Evolutionary conservation across 2,329 filamentous ascomycete genomes (phyloP).

Genomic region (Fusarium nelsonii): DNA sequence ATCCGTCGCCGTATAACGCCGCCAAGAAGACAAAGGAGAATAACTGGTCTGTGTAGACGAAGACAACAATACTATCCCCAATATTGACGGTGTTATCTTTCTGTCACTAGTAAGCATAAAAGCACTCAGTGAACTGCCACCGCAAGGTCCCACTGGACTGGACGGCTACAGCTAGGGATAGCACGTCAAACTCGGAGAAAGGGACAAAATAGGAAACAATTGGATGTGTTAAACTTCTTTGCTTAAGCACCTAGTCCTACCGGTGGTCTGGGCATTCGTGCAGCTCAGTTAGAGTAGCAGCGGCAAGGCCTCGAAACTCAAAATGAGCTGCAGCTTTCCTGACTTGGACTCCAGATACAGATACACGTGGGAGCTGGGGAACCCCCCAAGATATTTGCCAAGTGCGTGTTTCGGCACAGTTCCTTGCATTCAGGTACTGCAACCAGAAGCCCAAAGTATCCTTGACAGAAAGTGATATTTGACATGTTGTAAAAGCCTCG

Average conservation of each 20-base stretch:
- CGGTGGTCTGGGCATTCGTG: background rate
- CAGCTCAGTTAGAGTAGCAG: background rate
- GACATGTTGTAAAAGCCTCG: background rate
- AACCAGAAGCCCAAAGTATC: background rate
- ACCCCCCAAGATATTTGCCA: background rate
- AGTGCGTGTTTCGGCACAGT: background rate
- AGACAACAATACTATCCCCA: background rate
- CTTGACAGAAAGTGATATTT: background rate
- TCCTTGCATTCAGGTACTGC: background rate
- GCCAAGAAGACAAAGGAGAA: conserved; percentile 1
- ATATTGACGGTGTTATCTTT: background rate
- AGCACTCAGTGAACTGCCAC: background rate
- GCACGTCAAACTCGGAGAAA: background rate
- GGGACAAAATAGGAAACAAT: background rate
- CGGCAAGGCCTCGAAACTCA: background rate
- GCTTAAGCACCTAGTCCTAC: background rate
- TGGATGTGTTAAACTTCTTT: background rate
- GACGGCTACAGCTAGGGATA: background rate
- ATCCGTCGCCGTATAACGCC: background rate
- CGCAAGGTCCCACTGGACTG: background rate
- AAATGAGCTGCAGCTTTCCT: background rate
- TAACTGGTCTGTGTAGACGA: background rate
- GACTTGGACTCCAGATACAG: background rate
- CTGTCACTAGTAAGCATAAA: background rate
- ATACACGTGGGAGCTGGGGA: background rate